Conservation (phyloP, 2,329 filamentous ascomycete genomes). For the Esteya vermicola region DNA sequence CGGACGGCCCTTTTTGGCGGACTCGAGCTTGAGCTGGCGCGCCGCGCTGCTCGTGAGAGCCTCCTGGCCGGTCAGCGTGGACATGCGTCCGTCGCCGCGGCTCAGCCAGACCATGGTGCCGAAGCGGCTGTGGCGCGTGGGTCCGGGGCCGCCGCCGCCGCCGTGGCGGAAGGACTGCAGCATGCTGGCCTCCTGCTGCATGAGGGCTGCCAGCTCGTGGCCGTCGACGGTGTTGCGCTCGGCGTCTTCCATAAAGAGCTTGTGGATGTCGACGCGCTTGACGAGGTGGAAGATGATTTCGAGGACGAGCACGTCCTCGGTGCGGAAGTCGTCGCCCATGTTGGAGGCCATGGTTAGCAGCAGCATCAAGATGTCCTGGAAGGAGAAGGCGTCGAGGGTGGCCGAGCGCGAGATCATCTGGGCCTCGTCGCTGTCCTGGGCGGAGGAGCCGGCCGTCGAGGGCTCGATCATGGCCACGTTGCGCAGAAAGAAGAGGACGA, state of each 20-base stretch:
- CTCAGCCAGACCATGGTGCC: conserved; percentile 97
- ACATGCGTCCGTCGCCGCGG: conserved; percentile 68
- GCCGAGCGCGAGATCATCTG: conserved; percentile 80
- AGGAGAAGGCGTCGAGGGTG: conserved; percentile 76
- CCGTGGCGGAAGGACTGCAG: conserved; percentile 61
- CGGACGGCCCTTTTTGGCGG: conserved; percentile 78
- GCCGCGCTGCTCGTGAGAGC: conserved; percentile 59
- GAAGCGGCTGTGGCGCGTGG: conserved; percentile 83
- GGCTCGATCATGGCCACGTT: conserved; percentile 79
- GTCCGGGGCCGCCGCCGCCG: too few relatives aligned
- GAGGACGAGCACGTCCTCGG: conserved; percentile 77
- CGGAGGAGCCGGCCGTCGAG: conserved; percentile 54
- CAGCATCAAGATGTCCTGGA: conserved; percentile 79
- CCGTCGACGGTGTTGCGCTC: conserved; percentile 55
- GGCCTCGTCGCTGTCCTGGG: conserved; percentile 78
- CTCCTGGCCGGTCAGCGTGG: conserved; percentile 78
- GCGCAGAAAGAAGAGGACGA: conserved; percentile 76
- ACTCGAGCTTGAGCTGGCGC: conserved; percentile 79
- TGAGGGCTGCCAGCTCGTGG: conserved; percentile 57
- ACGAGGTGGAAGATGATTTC: conserved; percentile 87
- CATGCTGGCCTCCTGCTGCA: conserved; percentile 77
- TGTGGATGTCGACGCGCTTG: conserved; percentile 73
- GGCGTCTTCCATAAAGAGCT: conserved; percentile 71
- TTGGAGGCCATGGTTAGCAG: conserved; percentile 80
- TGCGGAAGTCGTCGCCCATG: conserved; percentile 84